Conservation (phyloP, 1,284 basidiomycete genomes). For the Microbotryum scabiosae region DNA sequence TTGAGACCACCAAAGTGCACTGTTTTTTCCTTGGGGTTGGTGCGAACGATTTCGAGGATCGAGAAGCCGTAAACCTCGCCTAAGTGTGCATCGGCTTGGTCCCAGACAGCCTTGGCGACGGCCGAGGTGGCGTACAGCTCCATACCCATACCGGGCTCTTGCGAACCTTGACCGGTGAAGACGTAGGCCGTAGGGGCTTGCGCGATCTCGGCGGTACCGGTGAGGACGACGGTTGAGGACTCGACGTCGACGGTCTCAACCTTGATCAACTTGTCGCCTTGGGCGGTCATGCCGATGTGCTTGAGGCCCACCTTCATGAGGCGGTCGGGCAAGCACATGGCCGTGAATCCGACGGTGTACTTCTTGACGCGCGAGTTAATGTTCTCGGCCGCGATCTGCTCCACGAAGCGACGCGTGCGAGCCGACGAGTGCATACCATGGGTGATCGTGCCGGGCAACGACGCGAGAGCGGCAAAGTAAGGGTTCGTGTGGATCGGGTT, state of each 20-base stretch:
- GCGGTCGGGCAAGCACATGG: slow-evolving; percentile 95
- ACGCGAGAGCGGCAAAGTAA: slow-evolving; percentile 91
- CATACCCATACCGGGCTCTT: slow-evolving; percentile 99
- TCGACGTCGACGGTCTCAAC: slow-evolving; percentile 74
- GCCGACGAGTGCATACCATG: slow-evolving; percentile 97
- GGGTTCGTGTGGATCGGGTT: slow-evolving; percentile 89
- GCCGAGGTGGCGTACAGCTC: slow-evolving; percentile 88
- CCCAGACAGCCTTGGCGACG: slow-evolving; percentile 93
- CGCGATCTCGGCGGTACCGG: slow-evolving; percentile 83
- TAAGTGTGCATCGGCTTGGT: slow-evolving; percentile 86
- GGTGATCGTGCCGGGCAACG: slow-evolving; percentile 91
- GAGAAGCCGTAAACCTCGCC: slow-evolving; percentile 94
- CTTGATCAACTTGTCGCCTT: slow-evolving; percentile 85
- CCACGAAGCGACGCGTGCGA: slow-evolving; percentile 84
- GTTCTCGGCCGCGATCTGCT: slow-evolving; percentile 88
- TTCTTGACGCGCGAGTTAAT: slow-evolving; percentile 82
- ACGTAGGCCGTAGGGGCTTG: slow-evolving; percentile 91
- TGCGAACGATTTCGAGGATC: slow-evolving; percentile 91
- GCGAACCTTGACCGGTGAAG: slow-evolving; percentile 97
- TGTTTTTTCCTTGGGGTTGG: slow-evolving; percentile 94
- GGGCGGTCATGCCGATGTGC: slow-evolving; percentile 76
- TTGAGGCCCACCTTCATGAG: slow-evolving; percentile 78
- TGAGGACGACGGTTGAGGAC: slow-evolving; percentile 79
- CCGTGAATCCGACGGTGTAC: slow-evolving; percentile 86
- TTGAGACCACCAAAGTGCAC: slow-evolving; percentile 99